phyloP scores from a whole-genome alignment of 225 moss, liverwort and hornwort species.

The Lunularia cruciata region DNA sequence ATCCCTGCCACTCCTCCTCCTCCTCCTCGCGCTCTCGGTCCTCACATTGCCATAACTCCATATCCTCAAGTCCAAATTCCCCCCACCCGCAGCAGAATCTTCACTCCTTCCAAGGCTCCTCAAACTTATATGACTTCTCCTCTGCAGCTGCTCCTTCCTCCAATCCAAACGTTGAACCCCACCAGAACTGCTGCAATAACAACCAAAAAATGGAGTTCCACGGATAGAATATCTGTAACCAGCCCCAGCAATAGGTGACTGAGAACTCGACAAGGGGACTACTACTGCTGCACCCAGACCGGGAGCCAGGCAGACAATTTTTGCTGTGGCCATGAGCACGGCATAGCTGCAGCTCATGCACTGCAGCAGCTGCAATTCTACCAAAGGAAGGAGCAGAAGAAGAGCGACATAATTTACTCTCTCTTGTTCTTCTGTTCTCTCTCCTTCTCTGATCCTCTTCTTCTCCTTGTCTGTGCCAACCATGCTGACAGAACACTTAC shows the following conservation, averaged over 20 bases:
- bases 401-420: too few relatives aligned
- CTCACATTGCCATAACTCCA: neutral
- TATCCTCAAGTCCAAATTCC: slow-evolving; percentile 1
- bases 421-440: too few relatives aligned
- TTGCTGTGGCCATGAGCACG: slow-evolving; percentile 22
- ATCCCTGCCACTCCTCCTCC: neutral
- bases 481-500: too few relatives aligned
- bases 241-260: neutral
- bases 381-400: too few relatives aligned
- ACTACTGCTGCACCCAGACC: neutral
- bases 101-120: neutral
- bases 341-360: slow-evolving; percentile 17
- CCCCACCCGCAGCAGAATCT: neutral
- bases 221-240: neutral
- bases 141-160: too few relatives aligned
- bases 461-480: too few relatives aligned
- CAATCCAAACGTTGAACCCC: slow-evolving; percentile 2
- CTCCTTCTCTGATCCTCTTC: too few relatives aligned
- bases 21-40: neutral
- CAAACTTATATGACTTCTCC: neutral
- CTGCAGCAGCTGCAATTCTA: slow-evolving; percentile 16
- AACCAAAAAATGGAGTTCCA: neutral
- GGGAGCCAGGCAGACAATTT: slow-evolving; percentile 9
- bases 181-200: neutral
- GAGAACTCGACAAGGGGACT: too few relatives aligned